Evolutionary conservation across 202 grass and related monocot genomes (phyloP), one percentile per base, ranked within the genome.

Genomic region (Digitaria exilis): DNA sequence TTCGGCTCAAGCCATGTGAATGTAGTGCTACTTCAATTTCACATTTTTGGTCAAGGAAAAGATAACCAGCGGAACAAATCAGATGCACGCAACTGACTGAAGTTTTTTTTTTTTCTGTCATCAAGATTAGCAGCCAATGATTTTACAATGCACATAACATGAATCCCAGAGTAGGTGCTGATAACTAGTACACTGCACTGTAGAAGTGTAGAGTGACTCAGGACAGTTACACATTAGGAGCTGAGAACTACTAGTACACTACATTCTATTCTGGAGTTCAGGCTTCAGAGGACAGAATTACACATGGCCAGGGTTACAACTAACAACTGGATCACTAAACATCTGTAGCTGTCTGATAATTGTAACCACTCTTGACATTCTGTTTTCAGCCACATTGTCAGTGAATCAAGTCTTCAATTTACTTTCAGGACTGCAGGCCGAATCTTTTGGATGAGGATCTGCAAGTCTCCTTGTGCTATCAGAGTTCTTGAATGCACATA

Each of bases 401-500:
- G 82, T 55, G 44, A 76, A 55, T 5, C 44, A 81, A 77, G 37
- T 64, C 77, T 77, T 85, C 7, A 39, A 39, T 39, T 5, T 8
- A 39, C 37, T 39, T 39, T 39, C 37, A 39, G 37, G 37, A 39
- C 37, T 39, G 37, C 37, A 39, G 7, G 37, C 6, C 37, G 0
- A 39, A 39, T 39, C 37, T 39, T 39, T 5, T 39, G 37, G 37
- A 39, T 1, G 37, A 39, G 37, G 37, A 39, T 39, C 37, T 39
- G 37, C 37, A 39, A 39, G 37, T 7, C 7, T 39, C 37, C 37
- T 39, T 39, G 37, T 39, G 37, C 37, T 39, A 39, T 39, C 37
- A 39, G 37, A 39, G 37, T 39, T 39, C 9, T 5, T 7, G 37
- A 39, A 80, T 28, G 52, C 26, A 31, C 84, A 89, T 61, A 99